Evolutionary conservation across 176 grass and related monocot species (phyloP).

Genomic region (Lolium rigidum): DNA sequence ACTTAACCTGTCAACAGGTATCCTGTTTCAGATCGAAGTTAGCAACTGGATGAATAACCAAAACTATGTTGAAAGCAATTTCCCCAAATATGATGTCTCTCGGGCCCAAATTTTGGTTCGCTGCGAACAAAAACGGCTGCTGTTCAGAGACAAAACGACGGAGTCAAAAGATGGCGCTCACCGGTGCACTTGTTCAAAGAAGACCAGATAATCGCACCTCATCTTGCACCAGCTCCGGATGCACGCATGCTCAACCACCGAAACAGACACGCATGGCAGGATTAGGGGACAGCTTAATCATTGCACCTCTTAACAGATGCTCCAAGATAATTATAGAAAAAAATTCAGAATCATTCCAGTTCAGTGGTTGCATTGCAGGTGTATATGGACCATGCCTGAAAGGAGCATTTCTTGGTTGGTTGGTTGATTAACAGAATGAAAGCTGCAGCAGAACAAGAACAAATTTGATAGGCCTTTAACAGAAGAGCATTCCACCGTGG

Average conservation of each 20-base stretch:
- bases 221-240: conserved; percentile 4
- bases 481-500: too few species aligned
- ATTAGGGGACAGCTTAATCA: conserved; percentile 41
- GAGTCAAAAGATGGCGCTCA: too few species aligned
- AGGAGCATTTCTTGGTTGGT: conserved; percentile 8
- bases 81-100: background rate
- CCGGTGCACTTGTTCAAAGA: background rate
- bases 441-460: background rate
- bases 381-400: conserved; percentile 40
- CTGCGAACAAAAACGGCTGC: background rate
- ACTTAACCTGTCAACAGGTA: background rate
- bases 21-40: background rate
- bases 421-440: background rate
- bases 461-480: background rate
- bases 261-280: conserved; percentile 27
- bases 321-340: background rate
- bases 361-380: conserved; percentile 25
- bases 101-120: background rate
- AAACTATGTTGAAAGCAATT: background rate
- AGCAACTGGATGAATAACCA: background rate
- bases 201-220: conserved; percentile 1
- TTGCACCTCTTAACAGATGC: conserved; percentile 15
- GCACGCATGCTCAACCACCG: conserved; percentile 43
- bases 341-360: conserved; percentile 11
- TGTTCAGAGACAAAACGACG: background rate